phyloP scores from a whole-genome alignment of 768 basidiomycete genomes.

The Gymnopilus dilepis region DNA sequence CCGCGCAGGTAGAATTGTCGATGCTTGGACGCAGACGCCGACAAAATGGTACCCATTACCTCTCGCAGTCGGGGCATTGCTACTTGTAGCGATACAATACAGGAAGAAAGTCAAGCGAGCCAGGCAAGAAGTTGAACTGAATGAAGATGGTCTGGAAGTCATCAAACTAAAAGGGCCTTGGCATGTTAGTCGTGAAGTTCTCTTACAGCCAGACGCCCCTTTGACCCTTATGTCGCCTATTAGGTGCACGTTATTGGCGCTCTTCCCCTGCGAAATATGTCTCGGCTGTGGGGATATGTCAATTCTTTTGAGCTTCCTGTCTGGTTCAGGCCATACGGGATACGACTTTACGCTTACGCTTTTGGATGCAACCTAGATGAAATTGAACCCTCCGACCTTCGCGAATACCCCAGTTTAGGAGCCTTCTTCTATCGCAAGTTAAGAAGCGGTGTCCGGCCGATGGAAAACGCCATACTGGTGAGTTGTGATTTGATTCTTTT shows the following conservation, averaged over 20 bases:
- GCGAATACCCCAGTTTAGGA: constrained; percentile 83
- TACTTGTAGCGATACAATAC: constrained; percentile 81
- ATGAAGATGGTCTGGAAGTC: constrained; percentile 84
- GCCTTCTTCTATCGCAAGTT: constrained; percentile 95
- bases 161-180: constrained; percentile 88
- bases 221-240: not conserved
- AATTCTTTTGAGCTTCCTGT: constrained; percentile 93
- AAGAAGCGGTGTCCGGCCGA: constrained; percentile 80
- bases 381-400: constrained; percentile 79
- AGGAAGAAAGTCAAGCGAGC: constrained; percentile 58
- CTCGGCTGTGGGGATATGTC: constrained; percentile 96
- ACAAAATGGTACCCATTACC: constrained; percentile 97
- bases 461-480: constrained; percentile 77
- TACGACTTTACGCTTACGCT: constrained; percentile 81
- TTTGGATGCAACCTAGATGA: constrained; percentile 97
- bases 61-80: constrained; percentile 86
- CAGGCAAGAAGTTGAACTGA: constrained; percentile 70
- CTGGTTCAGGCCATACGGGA: constrained; percentile 93
- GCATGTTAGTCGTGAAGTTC: constrained; percentile 66
- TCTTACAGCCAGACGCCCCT: not conserved
- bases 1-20: constrained; percentile 61
- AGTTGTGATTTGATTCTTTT: constrained; percentile 24
- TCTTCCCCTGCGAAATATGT: constrained; percentile 91
- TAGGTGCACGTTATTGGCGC: constrained; percentile 97
- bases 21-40: constrained; percentile 85